Conservation (phyloP, 202 grass and related monocot species). For the Setaria viridis region DNA sequence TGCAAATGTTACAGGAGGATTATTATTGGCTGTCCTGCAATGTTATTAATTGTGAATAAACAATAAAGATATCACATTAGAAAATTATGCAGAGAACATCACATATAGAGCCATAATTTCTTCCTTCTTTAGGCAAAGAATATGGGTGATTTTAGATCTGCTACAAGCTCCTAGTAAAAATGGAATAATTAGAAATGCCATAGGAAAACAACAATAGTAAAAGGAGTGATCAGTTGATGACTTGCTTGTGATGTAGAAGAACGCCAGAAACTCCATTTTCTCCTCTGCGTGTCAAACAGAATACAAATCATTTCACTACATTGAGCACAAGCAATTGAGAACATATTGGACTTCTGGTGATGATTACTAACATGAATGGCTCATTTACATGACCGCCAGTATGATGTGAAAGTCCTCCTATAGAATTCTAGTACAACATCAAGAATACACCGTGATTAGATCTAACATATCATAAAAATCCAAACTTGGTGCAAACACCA, state of each 20-base stretch:
- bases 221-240: constrained; percentile 46
- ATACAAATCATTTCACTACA: constrained; percentile 43
- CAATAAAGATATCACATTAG: background rate
- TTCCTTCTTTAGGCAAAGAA: constrained; percentile 1
- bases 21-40: constrained; percentile 86
- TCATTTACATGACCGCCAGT: constrained; percentile 91
- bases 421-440: constrained; percentile 75
- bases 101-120: constrained; percentile 1
- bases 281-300: constrained; percentile 63
- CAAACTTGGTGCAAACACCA: constrained; percentile 25
- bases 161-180: constrained; percentile 21
- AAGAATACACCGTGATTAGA: constrained; percentile 48
- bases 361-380: constrained; percentile 85
- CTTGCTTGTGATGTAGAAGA: constrained; percentile 99
- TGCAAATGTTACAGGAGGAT: constrained; percentile 94
- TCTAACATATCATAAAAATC: constrained; percentile 32
- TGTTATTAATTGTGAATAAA: constrained; percentile 35
- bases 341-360: background rate
- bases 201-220: constrained; percentile 42
- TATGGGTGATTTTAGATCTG: constrained; percentile 4
- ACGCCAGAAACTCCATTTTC: constrained; percentile 91
- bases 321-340: constrained; percentile 24
- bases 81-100: constrained; percentile 8
- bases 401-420: constrained; percentile 89
- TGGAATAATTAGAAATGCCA: constrained; percentile 22